Evolutionary conservation across 306 rosid species (phyloP).

Genomic region (Castanea crenata): DNA sequence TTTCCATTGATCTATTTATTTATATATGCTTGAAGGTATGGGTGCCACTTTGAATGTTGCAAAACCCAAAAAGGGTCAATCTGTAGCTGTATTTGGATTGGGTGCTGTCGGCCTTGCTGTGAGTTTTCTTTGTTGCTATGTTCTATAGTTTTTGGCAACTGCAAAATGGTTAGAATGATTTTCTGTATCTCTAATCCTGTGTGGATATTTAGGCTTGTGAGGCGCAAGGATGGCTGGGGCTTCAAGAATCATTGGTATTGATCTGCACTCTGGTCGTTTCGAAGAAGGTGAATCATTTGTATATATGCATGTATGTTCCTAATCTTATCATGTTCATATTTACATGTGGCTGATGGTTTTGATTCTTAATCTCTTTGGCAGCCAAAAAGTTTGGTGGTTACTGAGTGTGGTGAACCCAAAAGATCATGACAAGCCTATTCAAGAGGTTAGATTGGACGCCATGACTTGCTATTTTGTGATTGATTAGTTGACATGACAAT

Average conservation of each 20-base stretch:
- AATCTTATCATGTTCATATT: background rate
- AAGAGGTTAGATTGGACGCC: constrained; percentile 45
- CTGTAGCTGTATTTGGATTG: constrained; percentile 82
- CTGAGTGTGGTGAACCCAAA: constrained; percentile 88
- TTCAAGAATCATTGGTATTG: constrained; percentile 78
- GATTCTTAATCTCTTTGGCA: constrained; percentile 26
- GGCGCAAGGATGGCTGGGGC: constrained; percentile 90
- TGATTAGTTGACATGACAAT: background rate
- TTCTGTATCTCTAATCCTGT: background rate
- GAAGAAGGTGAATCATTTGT: constrained; percentile 57
- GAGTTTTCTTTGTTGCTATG: constrained; percentile 22
- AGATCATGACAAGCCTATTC: constrained; percentile 80
- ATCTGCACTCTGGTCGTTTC: constrained; percentile 62
- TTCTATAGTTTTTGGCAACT: background rate
- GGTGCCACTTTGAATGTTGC: constrained; percentile 95
- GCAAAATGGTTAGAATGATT: background rate
- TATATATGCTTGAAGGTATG: constrained; percentile 45
- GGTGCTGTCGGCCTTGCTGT: constrained; percentile 97
- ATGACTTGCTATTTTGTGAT: background rate
- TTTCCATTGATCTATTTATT: background rate
- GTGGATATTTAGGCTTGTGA: constrained; percentile 59
- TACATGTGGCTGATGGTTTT: background rate
- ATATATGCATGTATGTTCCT: background rate
- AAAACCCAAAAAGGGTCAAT: constrained; percentile 70
- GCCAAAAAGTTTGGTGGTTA: constrained; percentile 90